A percentile compares a stretch with the other conserved stretches of the same genome.
Evolutionary conservation across 2,329 filamentous ascomycete genomes (phyloP).

Genomic region (Xenoacremonium recifei): DNA sequence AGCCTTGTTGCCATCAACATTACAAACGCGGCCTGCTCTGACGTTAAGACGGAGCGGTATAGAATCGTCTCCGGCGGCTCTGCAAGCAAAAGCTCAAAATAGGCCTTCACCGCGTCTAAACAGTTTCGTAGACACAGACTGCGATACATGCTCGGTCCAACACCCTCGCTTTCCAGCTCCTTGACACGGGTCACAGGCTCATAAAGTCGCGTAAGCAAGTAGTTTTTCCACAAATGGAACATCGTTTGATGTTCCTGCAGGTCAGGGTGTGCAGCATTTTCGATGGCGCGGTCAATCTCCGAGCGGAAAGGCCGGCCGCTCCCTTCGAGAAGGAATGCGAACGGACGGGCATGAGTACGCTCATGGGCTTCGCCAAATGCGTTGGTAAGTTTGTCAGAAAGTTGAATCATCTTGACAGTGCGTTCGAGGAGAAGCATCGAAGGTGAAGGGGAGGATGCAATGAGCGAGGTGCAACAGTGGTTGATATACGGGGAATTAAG

Average conservation of each 20-base stretch:
- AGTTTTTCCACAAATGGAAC: conserved; percentile 34
- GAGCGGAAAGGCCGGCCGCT: conserved; percentile 31
- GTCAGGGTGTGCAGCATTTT: conserved; percentile 20
- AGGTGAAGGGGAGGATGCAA: conserved; percentile 19
- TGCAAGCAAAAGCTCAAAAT: conserved; percentile 30
- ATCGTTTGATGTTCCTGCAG: conserved; percentile 2
- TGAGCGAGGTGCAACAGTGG: conserved; percentile 31
- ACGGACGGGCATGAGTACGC: conserved; percentile 24
- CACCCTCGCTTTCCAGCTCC: conserved; percentile 22
- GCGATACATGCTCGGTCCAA: conserved; percentile 26
- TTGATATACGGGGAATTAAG: conserved; percentile 33
- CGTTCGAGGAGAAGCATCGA: conserved; percentile 34
- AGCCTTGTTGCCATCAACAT: conserved; percentile 20
- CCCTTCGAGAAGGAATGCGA: conserved; percentile 32
- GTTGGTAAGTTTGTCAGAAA: conserved; percentile 34
- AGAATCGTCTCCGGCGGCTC: conserved; percentile 23
- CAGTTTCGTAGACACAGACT: conserved; percentile 34
- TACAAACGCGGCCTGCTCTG: conserved; percentile 19
- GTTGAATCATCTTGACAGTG: conserved; percentile 33
- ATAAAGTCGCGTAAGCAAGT: conserved; percentile 36
- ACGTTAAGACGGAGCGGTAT: conserved; percentile 18
- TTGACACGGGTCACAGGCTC: conserved; percentile 36
- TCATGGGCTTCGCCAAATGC: conserved; percentile 31
- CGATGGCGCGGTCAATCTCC: conserved; percentile 32
- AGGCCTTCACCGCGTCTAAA: conserved; percentile 32